Conservation (phyloP, 2,329 filamentous ascomycete species). For the Penicillium nordicum region DNA sequence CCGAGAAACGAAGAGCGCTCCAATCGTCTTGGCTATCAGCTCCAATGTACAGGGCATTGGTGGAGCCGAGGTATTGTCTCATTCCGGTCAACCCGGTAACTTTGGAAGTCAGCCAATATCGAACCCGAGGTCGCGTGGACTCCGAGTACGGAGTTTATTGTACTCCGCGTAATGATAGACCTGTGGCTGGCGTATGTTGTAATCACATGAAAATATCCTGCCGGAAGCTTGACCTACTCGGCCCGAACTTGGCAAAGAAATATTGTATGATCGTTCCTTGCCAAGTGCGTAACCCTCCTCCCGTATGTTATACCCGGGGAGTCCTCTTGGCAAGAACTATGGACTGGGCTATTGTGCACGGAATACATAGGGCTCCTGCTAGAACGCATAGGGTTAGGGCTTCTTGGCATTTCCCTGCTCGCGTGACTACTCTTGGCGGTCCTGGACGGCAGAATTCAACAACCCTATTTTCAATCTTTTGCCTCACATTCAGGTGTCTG, state of each 20-base stretch:
- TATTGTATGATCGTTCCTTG: not conserved
- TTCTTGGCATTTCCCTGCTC: not conserved
- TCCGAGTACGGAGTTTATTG: not conserved
- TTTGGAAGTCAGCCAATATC: no score
- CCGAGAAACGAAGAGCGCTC: not conserved
- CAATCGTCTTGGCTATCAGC: not conserved
- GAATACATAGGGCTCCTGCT: not conserved
- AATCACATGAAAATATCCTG: not conserved
- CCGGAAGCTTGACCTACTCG: not conserved
- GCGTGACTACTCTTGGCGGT: not conserved
- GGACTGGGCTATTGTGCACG: no score
- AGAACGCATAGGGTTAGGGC: not conserved
- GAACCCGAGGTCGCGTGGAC: not conserved
- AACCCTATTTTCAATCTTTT: no score
- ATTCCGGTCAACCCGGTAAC: conserved; percentile 10
- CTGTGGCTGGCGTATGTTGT: no score
- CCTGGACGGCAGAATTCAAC: not conserved
- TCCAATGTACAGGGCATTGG: not conserved
- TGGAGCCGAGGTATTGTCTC: conserved; percentile 9
- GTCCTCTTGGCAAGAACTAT: no score
- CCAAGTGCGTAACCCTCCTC: not conserved
- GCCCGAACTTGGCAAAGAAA: not conserved
- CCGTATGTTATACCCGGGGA: no score
- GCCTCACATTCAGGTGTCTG: no score
- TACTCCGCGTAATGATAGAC: no score